These are phyloP conservation scores for Solanum sejunctum DNA, from an alignment of 257 asterid genomes.

Conservation along the genomic window DNA sequence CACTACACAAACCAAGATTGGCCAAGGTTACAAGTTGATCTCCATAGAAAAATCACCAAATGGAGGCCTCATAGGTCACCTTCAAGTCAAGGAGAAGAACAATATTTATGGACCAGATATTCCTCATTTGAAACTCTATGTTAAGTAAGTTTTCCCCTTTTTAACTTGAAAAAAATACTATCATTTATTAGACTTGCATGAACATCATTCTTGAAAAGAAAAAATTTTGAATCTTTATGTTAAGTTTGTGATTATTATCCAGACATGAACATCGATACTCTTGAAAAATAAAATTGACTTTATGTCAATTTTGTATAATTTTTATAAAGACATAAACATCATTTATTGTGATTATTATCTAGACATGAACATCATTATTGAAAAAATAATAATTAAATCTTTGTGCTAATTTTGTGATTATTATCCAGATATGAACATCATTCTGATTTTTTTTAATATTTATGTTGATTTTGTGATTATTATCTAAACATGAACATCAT, in stretches of 20 bases:
- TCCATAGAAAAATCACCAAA: constrained; percentile 52
- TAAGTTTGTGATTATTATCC: neutral
- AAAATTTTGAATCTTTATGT: neutral
- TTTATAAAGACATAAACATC: neutral
- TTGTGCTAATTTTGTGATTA: neutral
- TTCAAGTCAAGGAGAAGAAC: constrained; percentile 64
- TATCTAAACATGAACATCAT: neutral
- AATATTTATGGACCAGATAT: constrained; percentile 68
- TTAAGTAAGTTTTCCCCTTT: constrained; percentile 35
- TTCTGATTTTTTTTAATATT: too few relatives aligned
- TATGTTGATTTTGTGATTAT: neutral
- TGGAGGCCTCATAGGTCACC: constrained; percentile 73
- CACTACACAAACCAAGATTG: constrained; percentile 33
- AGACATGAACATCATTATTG: neutral
- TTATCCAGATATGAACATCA: neutral
- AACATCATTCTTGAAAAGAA: neutral
- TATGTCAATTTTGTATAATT: too few relatives aligned
- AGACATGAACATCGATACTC: neutral
- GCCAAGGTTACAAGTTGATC: constrained; percentile 65
- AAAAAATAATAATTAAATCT: neutral
- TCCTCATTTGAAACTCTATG: constrained; percentile 70
- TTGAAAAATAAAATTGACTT: neutral
- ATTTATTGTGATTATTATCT: neutral
- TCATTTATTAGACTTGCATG: neutral
- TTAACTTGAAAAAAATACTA: neutral